Conservation (phyloP, 345 rosid genomes). For the Citrus reticulata region DNA sequence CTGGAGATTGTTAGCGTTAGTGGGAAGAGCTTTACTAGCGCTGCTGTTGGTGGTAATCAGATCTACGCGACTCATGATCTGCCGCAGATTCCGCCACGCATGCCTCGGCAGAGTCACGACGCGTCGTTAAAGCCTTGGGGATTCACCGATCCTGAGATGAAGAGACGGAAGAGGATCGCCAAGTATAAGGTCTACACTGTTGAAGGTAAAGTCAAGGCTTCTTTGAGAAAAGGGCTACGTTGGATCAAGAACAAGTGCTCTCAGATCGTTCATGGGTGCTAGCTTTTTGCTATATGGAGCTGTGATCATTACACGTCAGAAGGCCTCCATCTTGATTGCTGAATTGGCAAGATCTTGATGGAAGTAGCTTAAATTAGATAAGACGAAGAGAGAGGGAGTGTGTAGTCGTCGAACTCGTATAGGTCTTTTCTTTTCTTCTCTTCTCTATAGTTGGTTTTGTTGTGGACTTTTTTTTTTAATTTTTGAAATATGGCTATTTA, state of each 20-base stretch:
- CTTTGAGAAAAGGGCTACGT: conserved; percentile 46
- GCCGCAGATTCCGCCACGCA: conserved; percentile 24
- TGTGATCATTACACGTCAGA: conserved; percentile 19
- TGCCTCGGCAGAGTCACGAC: conserved; percentile 23
- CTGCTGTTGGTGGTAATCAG: conserved; percentile 23
- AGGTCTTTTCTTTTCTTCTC: background rate
- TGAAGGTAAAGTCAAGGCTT: conserved; percentile 59
- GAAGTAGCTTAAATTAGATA: background rate
- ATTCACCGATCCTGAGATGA: conserved; percentile 44
- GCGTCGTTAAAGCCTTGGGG: conserved; percentile 36
- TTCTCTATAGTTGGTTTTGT: too few relatives aligned
- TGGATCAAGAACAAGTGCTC: conserved; percentile 70
- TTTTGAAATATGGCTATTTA: too few relatives aligned
- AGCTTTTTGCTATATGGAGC: background rate
- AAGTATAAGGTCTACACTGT: conserved; percentile 58
- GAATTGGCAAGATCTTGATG: conserved; percentile 11
- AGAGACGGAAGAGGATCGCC: conserved; percentile 59
- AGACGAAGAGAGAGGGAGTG: background rate
- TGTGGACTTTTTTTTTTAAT: too few relatives aligned
- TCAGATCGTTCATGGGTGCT: conserved; percentile 39
- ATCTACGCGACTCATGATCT: conserved; percentile 29
- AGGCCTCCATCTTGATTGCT: background rate
- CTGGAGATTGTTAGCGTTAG: conserved; percentile 45
- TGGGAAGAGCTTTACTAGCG: conserved; percentile 29
- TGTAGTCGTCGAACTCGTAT: background rate